These are phyloP conservation scores for Solanum rostratum DNA, from an alignment of 257 asterid genomes.

Conservation along the genomic window DNA sequence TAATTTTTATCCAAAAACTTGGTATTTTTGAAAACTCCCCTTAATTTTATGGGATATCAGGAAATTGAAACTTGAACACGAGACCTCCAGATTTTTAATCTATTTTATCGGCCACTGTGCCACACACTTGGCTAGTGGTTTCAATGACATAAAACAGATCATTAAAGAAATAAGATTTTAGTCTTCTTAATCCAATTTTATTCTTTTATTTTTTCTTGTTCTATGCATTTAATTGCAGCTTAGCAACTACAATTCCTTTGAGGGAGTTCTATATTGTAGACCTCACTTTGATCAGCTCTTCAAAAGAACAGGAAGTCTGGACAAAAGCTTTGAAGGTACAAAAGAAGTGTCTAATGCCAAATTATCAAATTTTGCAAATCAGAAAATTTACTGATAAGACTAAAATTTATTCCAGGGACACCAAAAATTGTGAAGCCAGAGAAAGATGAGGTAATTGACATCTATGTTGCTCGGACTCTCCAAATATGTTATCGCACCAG, in stretches of 20 bases:
- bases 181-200: background rate
- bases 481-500: background rate
- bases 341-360: background rate
- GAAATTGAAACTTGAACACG: background rate
- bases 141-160: background rate
- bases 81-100: background rate
- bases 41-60: background rate
- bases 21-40: no score
- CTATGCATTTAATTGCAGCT: constrained; percentile 29
- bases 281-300: constrained; percentile 96
- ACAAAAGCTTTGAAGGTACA: constrained; percentile 88
- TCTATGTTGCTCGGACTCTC: background rate
- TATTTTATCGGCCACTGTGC: background rate
- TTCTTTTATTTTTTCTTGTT: background rate
- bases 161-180: background rate
- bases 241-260: constrained; percentile 84
- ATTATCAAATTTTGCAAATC: background rate
- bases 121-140: background rate
- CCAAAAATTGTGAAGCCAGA: constrained; percentile 84
- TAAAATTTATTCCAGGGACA: constrained; percentile 38
- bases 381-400: background rate
- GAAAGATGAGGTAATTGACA: constrained; percentile 13
- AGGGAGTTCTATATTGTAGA: constrained; percentile 93
- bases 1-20: no score
- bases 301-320: constrained; percentile 89